Evolutionary conservation across 2,329 filamentous ascomycete genomes (phyloP).

Genomic region (Pezicula rhizophila): DNA sequence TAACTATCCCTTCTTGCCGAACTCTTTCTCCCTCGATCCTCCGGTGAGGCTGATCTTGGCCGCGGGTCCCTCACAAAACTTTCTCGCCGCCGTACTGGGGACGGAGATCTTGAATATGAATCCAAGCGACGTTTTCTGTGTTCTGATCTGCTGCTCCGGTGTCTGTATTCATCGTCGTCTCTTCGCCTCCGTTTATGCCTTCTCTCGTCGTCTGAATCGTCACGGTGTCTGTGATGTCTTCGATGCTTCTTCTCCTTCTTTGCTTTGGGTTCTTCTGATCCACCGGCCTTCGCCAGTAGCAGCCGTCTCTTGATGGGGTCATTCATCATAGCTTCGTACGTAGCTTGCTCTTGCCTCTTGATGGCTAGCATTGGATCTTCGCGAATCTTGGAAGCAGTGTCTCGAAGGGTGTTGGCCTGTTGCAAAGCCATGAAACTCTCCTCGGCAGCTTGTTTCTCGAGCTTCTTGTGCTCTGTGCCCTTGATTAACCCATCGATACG

Average conservation of each 20-base stretch:
- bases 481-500: slow-evolving; percentile 84
- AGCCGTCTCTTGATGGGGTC: slow-evolving; percentile 64
- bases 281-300: slow-evolving; percentile 58
- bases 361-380: slow-evolving; percentile 91
- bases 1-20: slow-evolving; percentile 10
- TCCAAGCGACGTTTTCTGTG: slow-evolving; percentile 37
- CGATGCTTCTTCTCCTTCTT: slow-evolving; percentile 40
- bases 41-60: slow-evolving; percentile 24
- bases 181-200: slow-evolving; percentile 38
- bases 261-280: slow-evolving; percentile 40
- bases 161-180: slow-evolving; percentile 27
- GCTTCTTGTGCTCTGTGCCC: slow-evolving; percentile 71
- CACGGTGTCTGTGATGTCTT: slow-evolving; percentile 32
- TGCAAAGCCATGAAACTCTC: slow-evolving; percentile 56
- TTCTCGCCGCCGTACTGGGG: slow-evolving; percentile 12
- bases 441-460: slow-evolving; percentile 67
- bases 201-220: slow-evolving; percentile 30
- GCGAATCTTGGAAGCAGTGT: slow-evolving; percentile 79
- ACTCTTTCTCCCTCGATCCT: slow-evolving; percentile 18
- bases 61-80: slow-evolving; percentile 14
- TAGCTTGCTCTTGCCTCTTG: slow-evolving; percentile 82
- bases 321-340: slow-evolving; percentile 74
- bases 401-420: slow-evolving; percentile 67
- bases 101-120: slow-evolving; percentile 27
- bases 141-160: slow-evolving; percentile 29